phyloP scores from a whole-genome alignment of 2,329 filamentous ascomycete genomes.

The Pseudogymnoascus sp. region DNA sequence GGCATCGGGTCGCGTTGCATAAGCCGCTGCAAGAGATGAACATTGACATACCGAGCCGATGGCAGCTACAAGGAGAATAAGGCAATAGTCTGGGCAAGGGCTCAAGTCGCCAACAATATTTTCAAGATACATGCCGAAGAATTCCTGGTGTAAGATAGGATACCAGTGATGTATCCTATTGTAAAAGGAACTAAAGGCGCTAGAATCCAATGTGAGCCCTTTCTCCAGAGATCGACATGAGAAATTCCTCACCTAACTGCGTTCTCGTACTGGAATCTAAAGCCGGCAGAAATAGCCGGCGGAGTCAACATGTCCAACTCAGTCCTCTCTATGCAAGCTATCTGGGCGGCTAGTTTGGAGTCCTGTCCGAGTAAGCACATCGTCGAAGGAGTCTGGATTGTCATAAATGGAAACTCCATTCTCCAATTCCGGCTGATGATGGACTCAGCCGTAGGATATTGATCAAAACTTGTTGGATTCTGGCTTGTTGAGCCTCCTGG shows the following conservation, averaged over 20 bases:
- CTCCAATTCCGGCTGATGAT: conserved; percentile 15
- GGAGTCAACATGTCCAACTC: not conserved
- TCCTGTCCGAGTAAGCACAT: conserved; percentile 13
- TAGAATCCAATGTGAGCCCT: not conserved
- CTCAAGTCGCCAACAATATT: conserved; percentile 17
- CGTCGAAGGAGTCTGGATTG: conserved; percentile 14
- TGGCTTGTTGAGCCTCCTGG: not conserved
- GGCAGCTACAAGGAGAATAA: conserved; percentile 24
- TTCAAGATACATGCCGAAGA: conserved; percentile 18
- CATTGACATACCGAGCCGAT: conserved; percentile 20
- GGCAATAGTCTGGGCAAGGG: conserved; percentile 19
- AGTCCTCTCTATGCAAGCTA: conserved; percentile 12
- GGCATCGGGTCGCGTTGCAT: conserved; percentile 9
- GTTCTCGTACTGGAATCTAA: not conserved
- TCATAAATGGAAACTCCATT: conserved; percentile 15
- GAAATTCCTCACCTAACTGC: not conserved
- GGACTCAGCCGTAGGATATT: conserved; percentile 13
- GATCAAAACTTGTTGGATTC: conserved; percentile 1
- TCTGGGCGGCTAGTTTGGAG: conserved; percentile 9
- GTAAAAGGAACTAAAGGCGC: conserved; percentile 16
- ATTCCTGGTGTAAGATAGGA: conserved; percentile 21
- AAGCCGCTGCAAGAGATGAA: conserved; percentile 8
- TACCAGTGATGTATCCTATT: conserved; percentile 24
- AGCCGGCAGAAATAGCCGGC: not conserved
- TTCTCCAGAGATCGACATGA: not conserved